phyloP scores from a whole-genome alignment of 2,329 filamentous ascomycete species.

The Arthroderma uncinatum region DNA sequence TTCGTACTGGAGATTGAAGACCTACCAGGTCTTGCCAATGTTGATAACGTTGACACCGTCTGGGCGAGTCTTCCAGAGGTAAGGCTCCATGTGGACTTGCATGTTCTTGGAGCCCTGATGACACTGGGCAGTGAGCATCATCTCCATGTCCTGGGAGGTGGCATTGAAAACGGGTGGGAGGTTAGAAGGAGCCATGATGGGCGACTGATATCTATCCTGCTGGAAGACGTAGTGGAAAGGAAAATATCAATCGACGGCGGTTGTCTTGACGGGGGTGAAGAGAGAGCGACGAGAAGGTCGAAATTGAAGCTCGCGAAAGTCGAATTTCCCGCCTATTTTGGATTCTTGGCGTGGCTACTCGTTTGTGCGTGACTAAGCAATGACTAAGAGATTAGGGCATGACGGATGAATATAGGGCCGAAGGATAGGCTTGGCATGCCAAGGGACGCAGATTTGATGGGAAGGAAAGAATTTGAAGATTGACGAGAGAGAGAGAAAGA shows the following conservation, averaged over 20 bases:
- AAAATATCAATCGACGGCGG: constrained; percentile 38
- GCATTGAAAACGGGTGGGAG: constrained; percentile 93
- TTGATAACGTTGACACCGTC: constrained; percentile 99
- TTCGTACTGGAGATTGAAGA: background rate
- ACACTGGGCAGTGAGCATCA: constrained; percentile 91
- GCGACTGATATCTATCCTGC: constrained; percentile 38
- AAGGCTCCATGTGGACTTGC: constrained; percentile 98
- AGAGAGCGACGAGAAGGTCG: constrained; percentile 10
- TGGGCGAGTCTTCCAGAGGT: constrained; percentile 98
- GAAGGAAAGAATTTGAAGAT: constrained; percentile 2
- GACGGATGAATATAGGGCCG: constrained; percentile 7
- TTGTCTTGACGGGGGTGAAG: constrained; percentile 26
- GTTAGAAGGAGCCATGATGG: constrained; percentile 91
- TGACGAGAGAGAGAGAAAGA: background rate
- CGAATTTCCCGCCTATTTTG: constrained; percentile 10
- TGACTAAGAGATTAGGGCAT: constrained; percentile 13
- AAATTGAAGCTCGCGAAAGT: background rate
- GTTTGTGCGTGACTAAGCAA: constrained; percentile 5
- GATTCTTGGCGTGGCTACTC: constrained; percentile 9
- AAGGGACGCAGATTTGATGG: background rate
- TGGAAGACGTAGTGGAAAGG: constrained; percentile 22
- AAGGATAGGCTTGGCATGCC: background rate
- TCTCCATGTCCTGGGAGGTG: constrained; percentile 97
- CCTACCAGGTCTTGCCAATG: constrained; percentile 98
- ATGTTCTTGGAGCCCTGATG: constrained; percentile 99